Percentiles rank a stretch among this genome's conserved stretches.
Conservation (phyloP, 176 grass and related monocot genomes). For the Hordeum marinum region DNA sequence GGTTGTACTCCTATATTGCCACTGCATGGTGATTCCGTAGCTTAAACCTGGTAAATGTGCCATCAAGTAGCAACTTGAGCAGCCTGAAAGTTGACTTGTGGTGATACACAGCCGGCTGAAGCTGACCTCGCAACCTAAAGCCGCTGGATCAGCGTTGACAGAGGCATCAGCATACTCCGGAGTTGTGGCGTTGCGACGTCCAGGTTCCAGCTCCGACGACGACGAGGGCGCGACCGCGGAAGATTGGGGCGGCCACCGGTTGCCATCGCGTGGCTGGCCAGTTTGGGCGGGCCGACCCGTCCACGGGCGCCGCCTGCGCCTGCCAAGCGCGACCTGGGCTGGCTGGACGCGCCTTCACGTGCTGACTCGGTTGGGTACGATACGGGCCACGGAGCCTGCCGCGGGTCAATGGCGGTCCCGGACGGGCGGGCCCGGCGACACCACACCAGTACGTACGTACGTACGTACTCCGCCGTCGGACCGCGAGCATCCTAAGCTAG, state of each 20-base stretch:
- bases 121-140: too few relatives aligned
- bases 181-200: too few relatives aligned
- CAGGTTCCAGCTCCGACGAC: not conserved
- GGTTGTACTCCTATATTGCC: too few relatives aligned
- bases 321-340: slow-evolving; percentile 9
- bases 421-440: not conserved
- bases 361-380: not conserved
- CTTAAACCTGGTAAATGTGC: too few relatives aligned
- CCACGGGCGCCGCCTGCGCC: too few relatives aligned
- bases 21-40: too few relatives aligned
- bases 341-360: not conserved
- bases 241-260: not conserved
- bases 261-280: not conserved
- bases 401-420: not conserved
- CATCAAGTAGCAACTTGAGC: too few relatives aligned
- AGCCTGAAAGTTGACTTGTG: too few relatives aligned
- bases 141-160: too few relatives aligned
- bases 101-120: too few relatives aligned
- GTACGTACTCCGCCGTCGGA: not conserved
- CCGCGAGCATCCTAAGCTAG: not conserved
- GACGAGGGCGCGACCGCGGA: not conserved
- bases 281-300: not conserved
- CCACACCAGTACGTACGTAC: not conserved
- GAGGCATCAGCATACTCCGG: too few relatives aligned
- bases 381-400: not conserved